These are phyloP conservation scores for Podaxis sp. DNA, from an alignment of 768 basidiomycete genomes.

Conservation along the genomic window DNA sequence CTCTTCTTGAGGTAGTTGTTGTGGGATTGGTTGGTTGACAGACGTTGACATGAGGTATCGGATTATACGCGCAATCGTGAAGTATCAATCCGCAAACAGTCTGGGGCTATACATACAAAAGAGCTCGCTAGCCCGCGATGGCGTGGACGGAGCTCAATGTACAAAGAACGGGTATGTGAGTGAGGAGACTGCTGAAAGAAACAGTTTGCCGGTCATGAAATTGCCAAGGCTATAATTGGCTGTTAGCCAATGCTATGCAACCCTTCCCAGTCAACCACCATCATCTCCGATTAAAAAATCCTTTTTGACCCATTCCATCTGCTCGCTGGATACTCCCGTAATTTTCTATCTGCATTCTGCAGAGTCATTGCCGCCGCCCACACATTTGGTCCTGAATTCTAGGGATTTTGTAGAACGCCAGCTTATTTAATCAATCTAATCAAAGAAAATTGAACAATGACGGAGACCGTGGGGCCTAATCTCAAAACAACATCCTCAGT, in stretches of 20 bases:
- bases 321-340: neutral
- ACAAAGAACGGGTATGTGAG: neutral
- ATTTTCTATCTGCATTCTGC: neutral
- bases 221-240: conserved; percentile 5
- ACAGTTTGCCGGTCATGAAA: conserved; percentile 2
- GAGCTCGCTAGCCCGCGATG: neutral
- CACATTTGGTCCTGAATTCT: neutral
- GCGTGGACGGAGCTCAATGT: neutral
- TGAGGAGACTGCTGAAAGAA: neutral
- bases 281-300: neutral
- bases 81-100: neutral
- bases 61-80: neutral
- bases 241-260: conserved; percentile 2
- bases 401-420: neutral
- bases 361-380: neutral
- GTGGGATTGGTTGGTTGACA: conserved; percentile 2
- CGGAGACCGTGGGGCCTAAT: neutral
- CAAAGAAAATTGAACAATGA: neutral
- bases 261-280: neutral
- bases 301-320: neutral
- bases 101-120: neutral
- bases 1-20: conserved; percentile 43
- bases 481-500: conserved; percentile 58
- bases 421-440: neutral
- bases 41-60: neutral